Evolutionary conservation across 2,329 filamentous ascomycete species (phyloP).

Genomic region (Botrytis squamosa): DNA sequence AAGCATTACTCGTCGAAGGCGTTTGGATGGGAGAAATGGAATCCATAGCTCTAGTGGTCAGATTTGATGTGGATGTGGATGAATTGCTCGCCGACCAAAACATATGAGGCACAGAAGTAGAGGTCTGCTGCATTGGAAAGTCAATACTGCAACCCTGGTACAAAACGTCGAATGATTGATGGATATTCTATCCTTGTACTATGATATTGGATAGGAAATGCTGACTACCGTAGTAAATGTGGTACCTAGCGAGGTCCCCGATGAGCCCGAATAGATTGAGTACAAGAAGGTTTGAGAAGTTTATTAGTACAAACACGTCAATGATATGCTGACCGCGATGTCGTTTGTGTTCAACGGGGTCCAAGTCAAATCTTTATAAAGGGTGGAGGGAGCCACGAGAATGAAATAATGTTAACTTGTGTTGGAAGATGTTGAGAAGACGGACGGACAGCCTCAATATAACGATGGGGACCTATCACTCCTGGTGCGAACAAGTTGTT

Average conservation of each 20-base stretch:
- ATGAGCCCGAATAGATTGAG: slow-evolving; percentile 18
- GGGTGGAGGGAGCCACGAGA: not conserved
- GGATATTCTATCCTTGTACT: slow-evolving; percentile 16
- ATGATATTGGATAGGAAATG: slow-evolving; percentile 2
- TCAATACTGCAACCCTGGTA: slow-evolving; percentile 14
- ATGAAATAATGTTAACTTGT: slow-evolving; percentile 1
- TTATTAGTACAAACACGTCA: slow-evolving; percentile 1
- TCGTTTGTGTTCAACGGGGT: not conserved
- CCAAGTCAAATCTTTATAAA: slow-evolving; percentile 9
- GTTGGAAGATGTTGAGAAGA: slow-evolving; percentile 11
- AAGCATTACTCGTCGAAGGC: slow-evolving; percentile 22
- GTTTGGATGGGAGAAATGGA: slow-evolving; percentile 18
- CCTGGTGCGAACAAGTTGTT: not conserved
- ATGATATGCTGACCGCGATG: slow-evolving; percentile 14
- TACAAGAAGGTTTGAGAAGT: not conserved
- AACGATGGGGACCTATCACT: slow-evolving; percentile 3
- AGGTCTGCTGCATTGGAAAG: slow-evolving; percentile 20
- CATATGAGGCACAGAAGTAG: slow-evolving; percentile 24
- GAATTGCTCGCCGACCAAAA: slow-evolving; percentile 32
- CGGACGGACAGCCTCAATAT: slow-evolving; percentile 15
- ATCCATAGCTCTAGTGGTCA: slow-evolving; percentile 23
- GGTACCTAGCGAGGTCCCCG: slow-evolving; percentile 21
- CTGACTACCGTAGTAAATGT: slow-evolving; percentile 19
- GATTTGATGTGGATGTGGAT: slow-evolving; percentile 23
- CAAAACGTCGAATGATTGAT: slow-evolving; percentile 16